phyloP scores from a whole-genome alignment of 495 filamentous ascomycete genomes.

The Penicillium bovifimosum region DNA sequence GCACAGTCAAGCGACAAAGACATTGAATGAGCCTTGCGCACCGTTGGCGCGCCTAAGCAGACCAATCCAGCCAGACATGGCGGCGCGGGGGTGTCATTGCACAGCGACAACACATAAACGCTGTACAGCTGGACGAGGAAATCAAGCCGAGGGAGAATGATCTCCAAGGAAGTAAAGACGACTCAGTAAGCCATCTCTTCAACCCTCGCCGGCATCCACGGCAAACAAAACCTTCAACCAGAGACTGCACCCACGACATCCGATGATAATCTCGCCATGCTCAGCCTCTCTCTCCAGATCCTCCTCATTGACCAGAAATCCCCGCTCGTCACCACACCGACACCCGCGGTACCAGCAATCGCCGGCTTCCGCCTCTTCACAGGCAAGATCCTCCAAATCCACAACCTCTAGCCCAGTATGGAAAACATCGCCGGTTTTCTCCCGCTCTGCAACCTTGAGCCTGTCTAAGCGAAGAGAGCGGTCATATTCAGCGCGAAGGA shows the following conservation, averaged over 20 bases:
- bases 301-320: slow-evolving; percentile 62
- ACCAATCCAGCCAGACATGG: background rate
- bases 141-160: background rate
- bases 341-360: slow-evolving; percentile 62
- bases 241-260: slow-evolving; percentile 76
- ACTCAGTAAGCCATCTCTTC: slow-evolving; percentile 1
- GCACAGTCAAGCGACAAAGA: background rate
- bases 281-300: slow-evolving; percentile 63
- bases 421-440: slow-evolving; percentile 36
- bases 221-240: slow-evolving; percentile 73
- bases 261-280: slow-evolving; percentile 65
- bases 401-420: slow-evolving; percentile 70
- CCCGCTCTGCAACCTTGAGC: slow-evolving; percentile 18
- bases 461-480: slow-evolving; percentile 41
- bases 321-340: slow-evolving; percentile 73
- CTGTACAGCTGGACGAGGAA: background rate
- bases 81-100: background rate
- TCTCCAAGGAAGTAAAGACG: background rate
- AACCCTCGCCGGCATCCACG: slow-evolving; percentile 54
- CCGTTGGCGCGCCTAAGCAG: background rate
- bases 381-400: slow-evolving; percentile 75
- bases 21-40: background rate
- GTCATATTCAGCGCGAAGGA: slow-evolving; percentile 61
- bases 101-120: background rate
- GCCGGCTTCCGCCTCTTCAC: slow-evolving; percentile 37